Base-by-base conservation (phyloP, 2,329 filamentous ascomycete species). In the Graphilbum fragrans region DNA sequence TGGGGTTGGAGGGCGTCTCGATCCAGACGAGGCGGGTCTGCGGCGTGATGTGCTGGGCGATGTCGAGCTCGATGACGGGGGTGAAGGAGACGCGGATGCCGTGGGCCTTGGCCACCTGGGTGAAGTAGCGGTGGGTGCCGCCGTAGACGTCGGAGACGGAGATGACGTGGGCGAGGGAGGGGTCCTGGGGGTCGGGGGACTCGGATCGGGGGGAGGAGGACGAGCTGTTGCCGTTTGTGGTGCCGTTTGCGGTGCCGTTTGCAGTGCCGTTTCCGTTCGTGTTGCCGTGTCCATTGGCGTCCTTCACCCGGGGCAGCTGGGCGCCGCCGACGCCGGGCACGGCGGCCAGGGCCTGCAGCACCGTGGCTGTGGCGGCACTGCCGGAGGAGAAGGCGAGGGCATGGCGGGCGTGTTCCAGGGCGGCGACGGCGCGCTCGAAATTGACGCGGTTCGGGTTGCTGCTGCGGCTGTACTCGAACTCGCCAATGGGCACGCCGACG, bases 91-190 rank as follows among this genome's bases (percentile, higher is more conserved):
- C 92, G 53, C 83, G 78, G 41, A 98, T 86, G 54, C 90, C 86
- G 62, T 98, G 92, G 21, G 92, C 87, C 55, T 86, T 80, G 43
- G 92, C 92, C 39, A 96, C 92, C 66, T 95, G 88, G 50, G 92
- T 98, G 70, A 98, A 98, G 70, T 98, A 98, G 55, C 92, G 77
- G 67, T 98, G 92, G 34, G 92, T 98, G 53, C 92, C 92, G 52
- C 92, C 92, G 62, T 98, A 98, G 53, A 98, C 88, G 61, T 98
- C 92, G 36, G 87, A 94, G 37, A 98, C 86, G 47, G 87, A 95
- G 53, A 98, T 81, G 55, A 98, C 86, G 65, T 98, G 92, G 37
- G 86, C 92, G 47, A 87, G 88, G 6, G 17, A 22, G n/a, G 36
- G 5, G 8, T 10, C 11, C 5, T 10, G 29, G 29, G 29, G 5